Percentiles rank a stretch among this genome's conserved stretches.
These are phyloP conservation scores for Lactarius quietus DNA, from an alignment of 768 basidiomycete species.

Conservation along the genomic window DNA sequence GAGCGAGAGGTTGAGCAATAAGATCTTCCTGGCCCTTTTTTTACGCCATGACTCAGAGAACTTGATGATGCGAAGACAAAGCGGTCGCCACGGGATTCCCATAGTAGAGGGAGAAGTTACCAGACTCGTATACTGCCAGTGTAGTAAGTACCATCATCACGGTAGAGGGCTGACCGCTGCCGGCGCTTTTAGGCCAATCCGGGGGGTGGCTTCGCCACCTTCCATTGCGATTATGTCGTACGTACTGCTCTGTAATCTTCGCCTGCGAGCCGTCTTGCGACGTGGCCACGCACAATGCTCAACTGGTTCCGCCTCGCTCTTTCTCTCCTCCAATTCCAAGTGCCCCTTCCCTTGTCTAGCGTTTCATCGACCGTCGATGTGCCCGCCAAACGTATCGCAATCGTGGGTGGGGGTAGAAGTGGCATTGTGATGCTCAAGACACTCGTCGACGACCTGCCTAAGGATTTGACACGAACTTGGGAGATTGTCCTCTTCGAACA, in stretches of 20 bases:
- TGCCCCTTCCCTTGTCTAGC: not conserved
- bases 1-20: not conserved
- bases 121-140: too few relatives aligned
- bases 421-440: slow-evolving; percentile 53
- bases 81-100: too few relatives aligned
- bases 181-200: too few relatives aligned
- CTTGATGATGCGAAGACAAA: not conserved
- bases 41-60: not conserved
- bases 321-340: slow-evolving; percentile 5
- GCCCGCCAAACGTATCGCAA: slow-evolving; percentile 46
- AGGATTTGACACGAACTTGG: slow-evolving; percentile 37
- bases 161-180: too few relatives aligned
- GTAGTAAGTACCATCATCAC: too few relatives aligned
- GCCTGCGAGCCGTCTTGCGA: not conserved
- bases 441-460: slow-evolving; percentile 44
- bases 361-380: not conserved
- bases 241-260: not conserved
- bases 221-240: not conserved
- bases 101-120: too few relatives aligned
- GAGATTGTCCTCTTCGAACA: slow-evolving; percentile 53
- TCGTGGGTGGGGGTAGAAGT: slow-evolving; percentile 56
- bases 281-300: not conserved
- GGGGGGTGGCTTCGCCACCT: too few relatives aligned
- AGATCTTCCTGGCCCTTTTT: not conserved
- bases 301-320: slow-evolving; percentile 22